Evolutionary conservation across 106 monocot genomes (phyloP).

Genomic region (Allium sativum): DNA sequence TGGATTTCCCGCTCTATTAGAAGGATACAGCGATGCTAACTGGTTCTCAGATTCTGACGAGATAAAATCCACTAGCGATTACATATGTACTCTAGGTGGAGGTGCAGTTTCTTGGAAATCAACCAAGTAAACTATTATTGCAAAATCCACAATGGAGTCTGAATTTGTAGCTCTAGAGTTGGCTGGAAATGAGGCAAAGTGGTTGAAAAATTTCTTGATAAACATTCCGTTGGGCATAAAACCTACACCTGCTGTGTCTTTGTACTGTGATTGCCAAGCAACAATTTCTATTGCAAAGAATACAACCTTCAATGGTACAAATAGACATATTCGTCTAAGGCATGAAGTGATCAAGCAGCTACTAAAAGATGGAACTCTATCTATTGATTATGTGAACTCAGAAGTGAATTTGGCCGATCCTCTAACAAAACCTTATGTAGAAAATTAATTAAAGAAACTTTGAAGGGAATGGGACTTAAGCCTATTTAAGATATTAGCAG

Average conservation of each 20-base stretch:
- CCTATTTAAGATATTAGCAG: background rate
- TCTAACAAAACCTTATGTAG: background rate
- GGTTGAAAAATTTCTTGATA: background rate
- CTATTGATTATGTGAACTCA: no score
- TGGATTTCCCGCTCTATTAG: no score
- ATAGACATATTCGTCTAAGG: slow-evolving; percentile 6
- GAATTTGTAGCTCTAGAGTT: background rate
- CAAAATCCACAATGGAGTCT: background rate
- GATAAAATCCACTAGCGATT: background rate
- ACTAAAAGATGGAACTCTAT: no score
- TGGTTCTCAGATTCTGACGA: no score
- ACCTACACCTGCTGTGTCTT: background rate
- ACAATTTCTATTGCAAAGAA: background rate
- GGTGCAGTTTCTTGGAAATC: background rate
- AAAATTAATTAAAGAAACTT: background rate
- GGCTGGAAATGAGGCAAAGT: background rate
- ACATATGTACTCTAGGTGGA: background rate
- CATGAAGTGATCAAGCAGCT: slow-evolving; percentile 1
- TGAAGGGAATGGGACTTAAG: background rate
- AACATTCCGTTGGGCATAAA: background rate
- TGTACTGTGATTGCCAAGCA: slow-evolving; percentile 3
- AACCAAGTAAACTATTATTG: background rate
- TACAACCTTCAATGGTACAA: background rate
- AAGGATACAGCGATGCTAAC: no score
- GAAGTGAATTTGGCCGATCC: no score